Evolutionary conservation across 1,139 yeast species (phyloP).

Genomic region (Suhomyces wounanorum): DNA sequence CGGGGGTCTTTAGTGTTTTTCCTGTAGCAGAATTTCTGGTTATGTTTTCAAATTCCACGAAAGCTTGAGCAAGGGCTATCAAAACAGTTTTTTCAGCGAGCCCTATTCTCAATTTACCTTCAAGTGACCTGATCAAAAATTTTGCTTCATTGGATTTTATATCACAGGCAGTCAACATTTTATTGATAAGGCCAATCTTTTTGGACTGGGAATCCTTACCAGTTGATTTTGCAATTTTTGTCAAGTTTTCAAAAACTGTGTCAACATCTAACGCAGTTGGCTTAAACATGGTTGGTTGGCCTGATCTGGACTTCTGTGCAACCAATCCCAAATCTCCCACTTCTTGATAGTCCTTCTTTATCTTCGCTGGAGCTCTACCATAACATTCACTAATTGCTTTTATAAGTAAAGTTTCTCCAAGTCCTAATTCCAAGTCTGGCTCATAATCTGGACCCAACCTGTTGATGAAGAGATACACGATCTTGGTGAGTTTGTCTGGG

Average conservation of each 20-base stretch:
- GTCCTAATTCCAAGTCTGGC: conserved; percentile 82
- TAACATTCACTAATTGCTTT: conserved; percentile 91
- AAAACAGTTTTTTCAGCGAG: conserved; percentile 92
- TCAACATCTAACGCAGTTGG: conserved; percentile 78
- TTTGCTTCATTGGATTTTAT: conserved; percentile 78
- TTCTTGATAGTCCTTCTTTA: conserved; percentile 73
- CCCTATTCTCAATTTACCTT: conserved; percentile 90
- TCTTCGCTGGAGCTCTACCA: conserved; percentile 71
- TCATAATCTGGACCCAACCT: conserved; percentile 95
- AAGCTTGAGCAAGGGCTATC: conserved; percentile 81
- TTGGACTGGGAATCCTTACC: conserved; percentile 85
- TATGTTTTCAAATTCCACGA: conserved; percentile 56
- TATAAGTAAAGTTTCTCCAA: conserved; percentile 85
- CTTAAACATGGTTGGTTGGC: conserved; percentile 91
- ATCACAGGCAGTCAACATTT: conserved; percentile 82
- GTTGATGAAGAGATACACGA: conserved; percentile 83
- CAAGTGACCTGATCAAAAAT: conserved; percentile 83
- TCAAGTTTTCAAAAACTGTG: conserved; percentile 70
- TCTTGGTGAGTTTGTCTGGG: conserved; percentile 62
- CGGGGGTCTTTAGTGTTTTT: conserved; percentile 22
- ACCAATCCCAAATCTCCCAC: conserved; percentile 90
- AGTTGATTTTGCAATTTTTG: conserved; percentile 72
- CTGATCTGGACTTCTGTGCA: conserved; percentile 79
- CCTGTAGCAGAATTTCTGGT: conserved; percentile 1
- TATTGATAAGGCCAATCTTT: conserved; percentile 76